Base-by-base conservation (phyloP, 345 rosid species). In the Populus tremula region DNA sequence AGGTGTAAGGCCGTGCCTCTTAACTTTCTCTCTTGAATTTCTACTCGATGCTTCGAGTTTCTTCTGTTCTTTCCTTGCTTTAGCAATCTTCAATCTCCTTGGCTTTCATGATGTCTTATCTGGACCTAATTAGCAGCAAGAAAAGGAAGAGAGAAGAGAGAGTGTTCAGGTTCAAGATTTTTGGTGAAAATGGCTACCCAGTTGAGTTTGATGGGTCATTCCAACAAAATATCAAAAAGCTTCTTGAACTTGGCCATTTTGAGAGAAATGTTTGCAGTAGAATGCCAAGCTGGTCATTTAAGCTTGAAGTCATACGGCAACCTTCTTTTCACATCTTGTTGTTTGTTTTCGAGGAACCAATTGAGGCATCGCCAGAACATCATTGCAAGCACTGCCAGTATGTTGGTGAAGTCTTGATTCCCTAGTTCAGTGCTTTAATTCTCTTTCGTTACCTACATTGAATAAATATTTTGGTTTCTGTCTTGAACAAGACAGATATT, bases 371-470 rank as follows among this genome's bases (percentile, higher is more conserved):
- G 7, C 56, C 77, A 10, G 69, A 82, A n/a, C 88, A 78, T 17
- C 88, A 89, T 56, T 95, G 98, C 92, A 91, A 88, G 81, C 92
- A 90, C 64, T 95, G 98, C 81, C 86, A 84, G 78, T 90, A 90
- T 81, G 90, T 92, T 85, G 99, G 98, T 93, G 90, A 91, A 81
- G 87, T 80, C 82, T 76, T 70, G 3, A 43, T 23, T 47, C 72
- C 33, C 63, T 68, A 3, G 14, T 61, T 17, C 35, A 1, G 8
- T 17, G 54, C 36, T 20, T 56, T 36, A 14, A 41, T 41, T 18
- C 18, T 31, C 25, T 21, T 43, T 13, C 7, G 45, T 45, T 68
- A 31, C 18, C 50, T 12, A 0, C 3, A 3, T 13, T 3, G 50
- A 47, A 0, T 14, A 13, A 47, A 11, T 47, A 59, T 6, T 59